Conservation (phyloP, 2,329 filamentous ascomycete genomes). For the Fulvia fulva region DNA sequence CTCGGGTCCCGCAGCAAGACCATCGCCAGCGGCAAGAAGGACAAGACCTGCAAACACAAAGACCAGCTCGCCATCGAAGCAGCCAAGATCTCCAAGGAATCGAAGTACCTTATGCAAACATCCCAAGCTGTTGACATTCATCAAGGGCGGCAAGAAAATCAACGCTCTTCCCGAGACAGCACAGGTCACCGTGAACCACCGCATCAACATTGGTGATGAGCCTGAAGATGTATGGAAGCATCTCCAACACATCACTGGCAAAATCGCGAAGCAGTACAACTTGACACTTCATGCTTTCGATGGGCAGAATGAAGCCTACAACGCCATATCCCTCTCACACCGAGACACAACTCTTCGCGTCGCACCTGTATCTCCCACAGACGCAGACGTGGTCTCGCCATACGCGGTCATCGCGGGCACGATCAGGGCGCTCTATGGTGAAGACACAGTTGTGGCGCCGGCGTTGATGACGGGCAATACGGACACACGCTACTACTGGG, state of each 20-base stretch:
- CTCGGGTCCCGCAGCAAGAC: conserved; percentile 16
- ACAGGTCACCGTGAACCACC: conserved; percentile 53
- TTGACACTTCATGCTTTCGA: conserved; percentile 49
- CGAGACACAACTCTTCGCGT: conserved; percentile 27
- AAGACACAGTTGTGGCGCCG: conserved; percentile 36
- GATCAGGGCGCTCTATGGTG: conserved; percentile 42
- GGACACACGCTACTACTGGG: conserved; percentile 35
- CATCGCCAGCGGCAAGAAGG: conserved; percentile 22
- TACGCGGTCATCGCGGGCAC: conserved; percentile 39
- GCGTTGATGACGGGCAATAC: conserved; percentile 38
- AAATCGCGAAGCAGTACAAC: conserved; percentile 48
- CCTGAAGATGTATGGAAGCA: conserved; percentile 46
- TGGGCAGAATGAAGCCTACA: conserved; percentile 34
- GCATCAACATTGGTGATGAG: conserved; percentile 53
- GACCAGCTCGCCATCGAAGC: conserved; percentile 35
- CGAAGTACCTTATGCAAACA: conserved; percentile 55
- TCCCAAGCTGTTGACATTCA: conserved; percentile 54
- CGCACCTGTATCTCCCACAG: conserved; percentile 36
- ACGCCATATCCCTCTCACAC: conserved; percentile 30
- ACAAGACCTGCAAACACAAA: conserved; percentile 33
- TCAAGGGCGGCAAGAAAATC: conserved; percentile 54
- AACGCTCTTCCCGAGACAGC: conserved; percentile 57
- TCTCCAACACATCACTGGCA: conserved; percentile 44
- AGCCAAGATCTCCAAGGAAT: conserved; percentile 37
- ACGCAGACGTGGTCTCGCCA: conserved; percentile 32